These are phyloP conservation scores for Microdochium paspali DNA, from an alignment of 2,329 filamentous ascomycete species.

Conservation along the genomic window DNA sequence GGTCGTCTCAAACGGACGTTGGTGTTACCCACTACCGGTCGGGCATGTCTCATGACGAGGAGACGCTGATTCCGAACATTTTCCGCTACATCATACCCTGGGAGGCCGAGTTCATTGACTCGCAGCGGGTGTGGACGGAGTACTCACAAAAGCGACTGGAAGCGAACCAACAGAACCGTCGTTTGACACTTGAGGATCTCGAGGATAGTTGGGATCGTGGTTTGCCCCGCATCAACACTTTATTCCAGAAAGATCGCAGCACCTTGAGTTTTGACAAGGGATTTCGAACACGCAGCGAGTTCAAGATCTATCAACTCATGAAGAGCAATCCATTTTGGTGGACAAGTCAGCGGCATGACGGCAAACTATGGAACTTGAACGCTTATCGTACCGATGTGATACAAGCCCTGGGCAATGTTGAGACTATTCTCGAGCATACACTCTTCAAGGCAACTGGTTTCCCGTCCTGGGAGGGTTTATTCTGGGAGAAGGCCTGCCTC, in stretches of 20 bases:
- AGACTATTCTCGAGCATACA: conserved; percentile 95
- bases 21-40: conserved; percentile 95
- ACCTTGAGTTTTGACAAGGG: conserved; percentile 98
- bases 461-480: conserved; percentile 89
- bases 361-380: conserved; percentile 95
- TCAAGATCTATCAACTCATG: conserved; percentile 98
- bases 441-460: conserved; percentile 96
- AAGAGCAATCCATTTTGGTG: conserved; percentile 99
- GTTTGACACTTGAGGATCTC: conserved; percentile 87
- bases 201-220: conserved; percentile 98
- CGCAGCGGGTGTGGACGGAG: conserved; percentile 97
- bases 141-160: conserved; percentile 97
- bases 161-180: conserved; percentile 92
- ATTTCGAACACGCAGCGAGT: conserved; percentile 89
- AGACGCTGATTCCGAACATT: conserved; percentile 96
- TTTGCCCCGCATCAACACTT: conserved; percentile 92
- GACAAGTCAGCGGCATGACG: conserved; percentile 95
- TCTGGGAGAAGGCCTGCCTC: conserved; percentile 61
- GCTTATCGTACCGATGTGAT: conserved; percentile 95
- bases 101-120: conserved; percentile 99
- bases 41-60: conserved; percentile 97
- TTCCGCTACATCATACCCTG: conserved; percentile 99
- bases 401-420: conserved; percentile 89
- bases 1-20: conserved; percentile 96
- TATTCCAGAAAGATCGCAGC: conserved; percentile 97